Conservation (phyloP, 75 land plant genomes). For the Picea sitchensis region DNA sequence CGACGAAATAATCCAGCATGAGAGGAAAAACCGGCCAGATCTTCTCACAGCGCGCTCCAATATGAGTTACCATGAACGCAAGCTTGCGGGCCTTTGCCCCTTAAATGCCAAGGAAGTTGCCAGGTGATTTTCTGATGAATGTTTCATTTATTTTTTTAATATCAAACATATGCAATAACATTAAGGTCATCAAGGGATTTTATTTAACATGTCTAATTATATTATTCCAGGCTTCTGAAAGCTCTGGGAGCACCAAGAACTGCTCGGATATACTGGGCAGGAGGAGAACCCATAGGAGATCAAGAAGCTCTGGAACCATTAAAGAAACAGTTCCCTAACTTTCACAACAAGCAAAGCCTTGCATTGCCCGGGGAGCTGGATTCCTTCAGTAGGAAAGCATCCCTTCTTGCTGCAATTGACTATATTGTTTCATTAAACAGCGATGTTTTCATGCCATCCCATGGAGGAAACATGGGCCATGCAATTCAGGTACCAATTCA, state of each 20-base stretch:
- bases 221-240: constrained; percentile 49
- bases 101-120: constrained; percentile 68
- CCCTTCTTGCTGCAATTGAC: constrained; percentile 85
- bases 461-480: constrained; percentile 90
- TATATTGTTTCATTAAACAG: constrained; percentile 74
- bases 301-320: constrained; percentile 58
- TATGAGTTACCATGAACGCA: constrained; percentile 52
- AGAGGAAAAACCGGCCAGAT: constrained; percentile 41
- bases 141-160: not conserved
- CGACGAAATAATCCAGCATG: constrained; percentile 42
- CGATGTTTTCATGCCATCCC: constrained; percentile 88
- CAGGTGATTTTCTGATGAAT: constrained; percentile 26
- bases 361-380: constrained; percentile 61
- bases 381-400: constrained; percentile 52
- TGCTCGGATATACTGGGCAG: constrained; percentile 76
- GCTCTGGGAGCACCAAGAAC: constrained; percentile 39
- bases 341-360: constrained; percentile 72
- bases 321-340: constrained; percentile 49
- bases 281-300: constrained; percentile 81
- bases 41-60: constrained; percentile 64
- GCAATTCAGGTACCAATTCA: constrained; percentile 54
- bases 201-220: not conserved
- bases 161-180: not conserved
- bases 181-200: not conserved
- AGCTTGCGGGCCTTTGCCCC: constrained; percentile 83